Evolutionary conservation across 2,329 filamentous ascomycete species (phyloP).

Genomic region (Tolypocladium tropicale): DNA sequence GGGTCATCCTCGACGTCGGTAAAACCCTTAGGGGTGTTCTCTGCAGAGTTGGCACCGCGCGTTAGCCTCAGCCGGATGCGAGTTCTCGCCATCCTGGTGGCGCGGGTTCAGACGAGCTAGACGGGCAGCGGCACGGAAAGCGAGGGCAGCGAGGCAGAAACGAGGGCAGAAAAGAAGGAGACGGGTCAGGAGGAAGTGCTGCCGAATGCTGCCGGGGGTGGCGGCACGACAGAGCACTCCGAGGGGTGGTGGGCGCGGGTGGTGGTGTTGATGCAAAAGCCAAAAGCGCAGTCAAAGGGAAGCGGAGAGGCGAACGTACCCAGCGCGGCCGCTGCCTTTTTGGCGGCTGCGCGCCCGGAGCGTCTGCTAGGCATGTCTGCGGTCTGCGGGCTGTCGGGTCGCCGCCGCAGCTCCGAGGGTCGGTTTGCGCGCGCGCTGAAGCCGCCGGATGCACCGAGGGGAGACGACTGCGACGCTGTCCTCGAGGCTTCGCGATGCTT

Average conservation of each 20-base stretch:
- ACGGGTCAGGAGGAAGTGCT: neutral
- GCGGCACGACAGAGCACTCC: neutral
- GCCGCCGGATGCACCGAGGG: neutral
- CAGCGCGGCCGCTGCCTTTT: conserved; percentile 41
- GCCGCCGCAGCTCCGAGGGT: neutral
- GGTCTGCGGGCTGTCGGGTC: neutral
- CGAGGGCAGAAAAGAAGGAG: neutral
- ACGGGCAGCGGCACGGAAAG: neutral
- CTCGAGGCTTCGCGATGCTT: neutral
- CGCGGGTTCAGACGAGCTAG: neutral
- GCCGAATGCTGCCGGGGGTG: neutral
- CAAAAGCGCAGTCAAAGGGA: neutral
- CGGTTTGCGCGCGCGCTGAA: neutral
- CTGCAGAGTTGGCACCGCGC: conserved; percentile 19
- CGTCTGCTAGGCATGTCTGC: conserved; percentile 30
- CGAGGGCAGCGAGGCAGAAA: neutral
- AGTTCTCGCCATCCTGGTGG: conserved; percentile 15
- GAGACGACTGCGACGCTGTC: neutral
- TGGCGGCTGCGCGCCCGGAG: conserved; percentile 43
- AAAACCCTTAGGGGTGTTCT: conserved; percentile 31
- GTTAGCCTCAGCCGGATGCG: conserved; percentile 24
- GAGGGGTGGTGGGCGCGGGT: neutral
- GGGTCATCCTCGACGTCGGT: conserved; percentile 29
- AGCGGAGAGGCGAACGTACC: conserved; percentile 26
- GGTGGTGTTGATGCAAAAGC: neutral